Evolutionary conservation across 1,284 basidiomycete species (phyloP).

Genomic region (Tilletia indica): DNA sequence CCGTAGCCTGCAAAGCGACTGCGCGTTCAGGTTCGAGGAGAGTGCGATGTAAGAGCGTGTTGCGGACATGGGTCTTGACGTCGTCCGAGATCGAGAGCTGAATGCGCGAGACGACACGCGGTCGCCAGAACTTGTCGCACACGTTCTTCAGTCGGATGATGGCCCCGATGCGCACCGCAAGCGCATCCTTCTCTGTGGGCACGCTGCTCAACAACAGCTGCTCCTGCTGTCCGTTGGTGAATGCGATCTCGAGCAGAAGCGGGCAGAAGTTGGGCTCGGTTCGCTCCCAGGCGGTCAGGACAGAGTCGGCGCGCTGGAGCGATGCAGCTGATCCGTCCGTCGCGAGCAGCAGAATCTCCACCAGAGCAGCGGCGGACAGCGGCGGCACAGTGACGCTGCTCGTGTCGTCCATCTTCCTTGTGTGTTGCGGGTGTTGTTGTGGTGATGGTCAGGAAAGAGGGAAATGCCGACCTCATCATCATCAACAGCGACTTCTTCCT

Average conservation of each 20-base stretch:
- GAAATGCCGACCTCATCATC: too few relatives aligned
- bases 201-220: background rate
- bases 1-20: constrained; percentile 47
- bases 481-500: too few relatives aligned
- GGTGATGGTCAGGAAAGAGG: background rate
- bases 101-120: constrained; percentile 40
- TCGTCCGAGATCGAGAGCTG: constrained; percentile 42
- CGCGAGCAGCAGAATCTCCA: background rate
- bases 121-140: constrained; percentile 51
- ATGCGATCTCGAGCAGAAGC: constrained; percentile 44
- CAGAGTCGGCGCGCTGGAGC: constrained; percentile 1
- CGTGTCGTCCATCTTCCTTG: too few relatives aligned
- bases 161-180: constrained; percentile 39
- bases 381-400: background rate
- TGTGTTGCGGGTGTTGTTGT: background rate
- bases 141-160: constrained; percentile 56
- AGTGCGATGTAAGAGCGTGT: constrained; percentile 33
- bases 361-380: background rate
- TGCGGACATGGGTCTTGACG: constrained; percentile 42
- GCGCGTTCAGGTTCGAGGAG: constrained; percentile 46
- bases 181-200: background rate
- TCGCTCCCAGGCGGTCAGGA: constrained; percentile 14
- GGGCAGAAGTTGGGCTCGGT: constrained; percentile 37
- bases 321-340: background rate
- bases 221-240: constrained; percentile 25